Base-by-base conservation (phyloP, 2,329 filamentous ascomycete species). In the Leptosphaerulina australis region DNA sequence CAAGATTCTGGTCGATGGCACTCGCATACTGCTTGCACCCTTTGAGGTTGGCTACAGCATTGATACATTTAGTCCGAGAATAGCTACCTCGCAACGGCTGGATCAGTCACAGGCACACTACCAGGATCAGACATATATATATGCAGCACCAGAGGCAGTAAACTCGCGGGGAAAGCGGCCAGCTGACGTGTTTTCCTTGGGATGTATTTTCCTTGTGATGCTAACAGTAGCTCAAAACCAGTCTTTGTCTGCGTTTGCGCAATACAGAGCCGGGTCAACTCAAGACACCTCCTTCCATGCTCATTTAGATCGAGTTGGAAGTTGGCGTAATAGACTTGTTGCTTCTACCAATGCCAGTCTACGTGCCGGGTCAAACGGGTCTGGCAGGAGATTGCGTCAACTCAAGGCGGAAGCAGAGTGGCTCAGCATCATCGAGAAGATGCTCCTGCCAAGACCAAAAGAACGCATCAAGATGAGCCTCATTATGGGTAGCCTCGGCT, bases 181-280 rank as follows among this genome's bases (percentile, higher is more conserved):
- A 40, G 69, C 71, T 1, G 73, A 75, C 36, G 67, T 74, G 3
- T 75, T 74, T 51, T 70, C 70, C 0, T 46, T 75, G 1, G 73
- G 72, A n/a, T 74, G 71, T 36, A 65, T 74, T 3, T 74, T 75
- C 50, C 55, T 75, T 1, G 62, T 64, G 11, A 74, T 75, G 66
- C 62, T 75, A 49, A 73, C 71, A 1, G 66, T 69, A 5, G 69
- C 64, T 2, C 70, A 73, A 39, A 69, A 70, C 39, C 67, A 70
- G 29, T 68, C 70, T 1, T 55, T 71, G 4, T 58, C 66, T 1
- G 61, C 66, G 9, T 71, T 74, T 39, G 62, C 65, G 1, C 62
- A 66, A 26, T 74, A 74, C 47, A 55, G 71, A 20, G 66, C 68
- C 7, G 60, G 61, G 8, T 67, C 64, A 1, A 67, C 67, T 3